Evolutionary conservation across 1,284 basidiomycete species (phyloP).

Genomic region (Cutaneotrichosporon arboriforme): DNA sequence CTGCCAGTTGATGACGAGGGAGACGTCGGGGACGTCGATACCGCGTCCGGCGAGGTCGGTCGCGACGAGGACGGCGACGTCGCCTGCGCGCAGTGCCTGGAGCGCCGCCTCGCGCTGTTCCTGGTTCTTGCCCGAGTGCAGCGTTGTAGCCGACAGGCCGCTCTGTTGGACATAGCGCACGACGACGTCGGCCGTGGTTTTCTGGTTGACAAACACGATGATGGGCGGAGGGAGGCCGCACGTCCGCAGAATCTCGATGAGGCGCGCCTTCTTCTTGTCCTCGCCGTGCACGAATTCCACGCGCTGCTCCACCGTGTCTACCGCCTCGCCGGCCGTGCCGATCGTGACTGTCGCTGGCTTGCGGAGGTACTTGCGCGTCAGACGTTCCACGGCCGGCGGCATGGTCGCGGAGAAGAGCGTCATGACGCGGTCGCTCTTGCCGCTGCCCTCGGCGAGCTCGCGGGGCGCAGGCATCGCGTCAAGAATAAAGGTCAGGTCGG

Average conservation of each 20-base stretch:
- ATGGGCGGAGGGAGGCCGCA: slow-evolving; percentile 80
- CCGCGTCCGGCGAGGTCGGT: slow-evolving; percentile 97
- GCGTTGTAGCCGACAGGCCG: slow-evolving; percentile 73
- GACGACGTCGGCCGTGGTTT: slow-evolving; percentile 96
- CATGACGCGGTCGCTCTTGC: slow-evolving; percentile 66
- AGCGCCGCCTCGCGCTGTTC: slow-evolving; percentile 91
- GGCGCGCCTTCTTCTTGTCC: slow-evolving; percentile 78
- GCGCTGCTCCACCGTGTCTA: slow-evolving; percentile 93
- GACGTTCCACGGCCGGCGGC: slow-evolving; percentile 89
- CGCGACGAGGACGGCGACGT: slow-evolving; percentile 80
- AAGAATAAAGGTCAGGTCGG: slow-evolving; percentile 87
- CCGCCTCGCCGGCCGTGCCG: slow-evolving; percentile 93
- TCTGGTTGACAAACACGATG: slow-evolving; percentile 98
- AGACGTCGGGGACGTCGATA: slow-evolving; percentile 94
- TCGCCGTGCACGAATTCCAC: slow-evolving; percentile 91
- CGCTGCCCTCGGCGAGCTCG: slow-evolving; percentile 62
- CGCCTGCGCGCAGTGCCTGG: slow-evolving; percentile 75
- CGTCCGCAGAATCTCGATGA: slow-evolving; percentile 86
- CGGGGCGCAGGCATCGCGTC: slow-evolving; percentile 82
- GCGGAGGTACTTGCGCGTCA: slow-evolving; percentile 88
- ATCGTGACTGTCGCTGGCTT: slow-evolving; percentile 94
- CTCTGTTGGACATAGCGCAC: slow-evolving; percentile 82
- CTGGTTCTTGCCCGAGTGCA: slow-evolving; percentile 97
- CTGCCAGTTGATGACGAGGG: slow-evolving; percentile 93
- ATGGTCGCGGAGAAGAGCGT: slow-evolving; percentile 97